These are phyloP conservation scores for Aristolochia contorta DNA, from an alignment of 164 flowering plant species.

Conservation along the genomic window DNA sequence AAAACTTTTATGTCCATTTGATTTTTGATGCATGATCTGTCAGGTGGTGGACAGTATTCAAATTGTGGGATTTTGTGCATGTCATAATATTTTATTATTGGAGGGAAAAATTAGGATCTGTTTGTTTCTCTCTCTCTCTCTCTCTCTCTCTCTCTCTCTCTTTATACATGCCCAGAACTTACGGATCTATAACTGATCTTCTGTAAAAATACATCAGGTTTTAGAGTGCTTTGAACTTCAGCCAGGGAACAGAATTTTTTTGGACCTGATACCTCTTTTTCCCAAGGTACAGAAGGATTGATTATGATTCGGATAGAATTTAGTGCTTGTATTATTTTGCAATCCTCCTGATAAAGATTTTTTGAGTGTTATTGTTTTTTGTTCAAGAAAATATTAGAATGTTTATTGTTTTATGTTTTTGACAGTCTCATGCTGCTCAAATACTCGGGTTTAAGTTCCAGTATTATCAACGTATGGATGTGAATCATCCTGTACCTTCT, in stretches of 20 bases:
- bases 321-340: background rate
- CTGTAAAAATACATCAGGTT: conserved; percentile 37
- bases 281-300: conserved; percentile 57
- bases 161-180: background rate
- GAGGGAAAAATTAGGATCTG: too few species aligned
- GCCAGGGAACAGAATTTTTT: conserved; percentile 54
- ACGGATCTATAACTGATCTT: background rate
- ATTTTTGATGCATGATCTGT: too few species aligned
- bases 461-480: conserved; percentile 89
- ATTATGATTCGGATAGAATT: background rate
- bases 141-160: too few species aligned
- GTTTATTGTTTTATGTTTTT: background rate
- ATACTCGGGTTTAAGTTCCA: conserved; percentile 97
- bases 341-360: background rate
- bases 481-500: conserved; percentile 53
- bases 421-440: conserved; percentile 98
- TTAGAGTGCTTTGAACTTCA: conserved; percentile 96
- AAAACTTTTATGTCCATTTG: too few species aligned
- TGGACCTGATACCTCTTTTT: conserved; percentile 87
- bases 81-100: too few species aligned
- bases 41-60: too few species aligned
- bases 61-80: too few species aligned
- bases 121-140: too few species aligned
- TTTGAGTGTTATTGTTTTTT: background rate
- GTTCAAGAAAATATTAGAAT: too few species aligned